Evolutionary conservation across 2,329 filamentous ascomycete species (phyloP).

Genomic region (Colletotrichum cordylinicola): DNA sequence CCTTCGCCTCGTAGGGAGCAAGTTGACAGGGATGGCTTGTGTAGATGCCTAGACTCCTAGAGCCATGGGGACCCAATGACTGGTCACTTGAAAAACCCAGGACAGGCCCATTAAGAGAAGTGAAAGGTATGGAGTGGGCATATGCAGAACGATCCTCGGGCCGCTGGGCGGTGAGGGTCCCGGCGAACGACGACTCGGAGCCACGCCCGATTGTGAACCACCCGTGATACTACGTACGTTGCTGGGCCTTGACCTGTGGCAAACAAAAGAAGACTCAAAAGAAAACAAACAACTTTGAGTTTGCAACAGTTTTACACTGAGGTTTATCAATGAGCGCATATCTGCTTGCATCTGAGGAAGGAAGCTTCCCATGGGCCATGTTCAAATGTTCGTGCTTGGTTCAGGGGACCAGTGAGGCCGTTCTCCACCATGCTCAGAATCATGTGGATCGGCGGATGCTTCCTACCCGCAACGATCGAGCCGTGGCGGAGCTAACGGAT

Average conservation of each 20-base stretch:
- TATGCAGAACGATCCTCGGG: not conserved
- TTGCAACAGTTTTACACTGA: not conserved
- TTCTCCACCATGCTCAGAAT: not conserved
- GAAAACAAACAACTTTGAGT: not conserved
- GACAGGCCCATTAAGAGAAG: not conserved
- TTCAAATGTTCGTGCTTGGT: not conserved
- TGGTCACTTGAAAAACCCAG: not conserved
- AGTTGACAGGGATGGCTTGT: not conserved
- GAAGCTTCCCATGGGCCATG: not conserved
- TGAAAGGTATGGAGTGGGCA: not conserved
- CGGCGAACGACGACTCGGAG: not conserved
- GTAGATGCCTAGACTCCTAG: not conserved
- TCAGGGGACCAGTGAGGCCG: not conserved
- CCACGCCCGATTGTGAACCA: not conserved
- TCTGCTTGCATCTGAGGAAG: not conserved
- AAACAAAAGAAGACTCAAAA: not conserved
- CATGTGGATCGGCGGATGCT: not conserved
- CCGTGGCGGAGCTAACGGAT: not conserved
- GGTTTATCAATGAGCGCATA: too few species aligned
- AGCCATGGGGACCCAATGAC: not conserved
- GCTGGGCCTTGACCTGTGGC: not conserved
- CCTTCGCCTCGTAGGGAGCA: not conserved
- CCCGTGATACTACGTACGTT: not conserved
- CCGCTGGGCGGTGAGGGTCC: not conserved
- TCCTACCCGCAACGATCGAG: not conserved